phyloP scores from a whole-genome alignment of 257 asterid genomes.

The Verbascum thapsus region DNA sequence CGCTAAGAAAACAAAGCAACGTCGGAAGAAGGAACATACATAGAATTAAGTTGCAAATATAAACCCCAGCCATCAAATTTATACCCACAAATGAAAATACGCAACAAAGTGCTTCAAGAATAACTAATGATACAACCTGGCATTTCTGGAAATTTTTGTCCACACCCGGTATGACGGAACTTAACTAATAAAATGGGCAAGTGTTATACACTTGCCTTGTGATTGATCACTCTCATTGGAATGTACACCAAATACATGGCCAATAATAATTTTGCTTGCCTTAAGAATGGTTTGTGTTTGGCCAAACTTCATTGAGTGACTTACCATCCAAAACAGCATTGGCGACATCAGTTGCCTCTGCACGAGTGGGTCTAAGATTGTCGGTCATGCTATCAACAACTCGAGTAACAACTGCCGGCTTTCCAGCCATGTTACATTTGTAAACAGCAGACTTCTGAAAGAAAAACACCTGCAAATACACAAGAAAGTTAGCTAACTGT shows the following conservation, averaged over 20 bases:
- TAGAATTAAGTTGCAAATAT: background rate
- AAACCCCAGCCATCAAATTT: constrained; percentile 1
- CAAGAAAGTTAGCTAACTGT: constrained; percentile 10
- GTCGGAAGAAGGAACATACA: constrained; percentile 11
- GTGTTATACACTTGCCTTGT: too few relatives aligned
- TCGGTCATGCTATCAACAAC: constrained; percentile 98
- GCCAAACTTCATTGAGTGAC: background rate
- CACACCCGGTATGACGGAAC: too few relatives aligned
- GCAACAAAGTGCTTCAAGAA: background rate
- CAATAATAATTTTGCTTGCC: too few relatives aligned
- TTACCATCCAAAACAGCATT: constrained; percentile 94
- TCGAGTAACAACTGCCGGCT: constrained; percentile 94
- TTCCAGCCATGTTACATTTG: constrained; percentile 97
- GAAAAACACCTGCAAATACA: constrained; percentile 69
- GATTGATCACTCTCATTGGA: too few relatives aligned
- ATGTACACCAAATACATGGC: too few relatives aligned
- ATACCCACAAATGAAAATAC: background rate
- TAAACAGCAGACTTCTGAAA: constrained; percentile 86
- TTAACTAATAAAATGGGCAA: too few relatives aligned
- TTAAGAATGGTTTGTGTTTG: too few relatives aligned
- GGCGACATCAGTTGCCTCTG: constrained; percentile 98
- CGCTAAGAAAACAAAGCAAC: constrained; percentile 7
- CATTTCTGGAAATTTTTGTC: background rate
- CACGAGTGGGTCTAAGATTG: constrained; percentile 95
- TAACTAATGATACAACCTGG: background rate